These are phyloP conservation scores for Mortierella claussenii DNA, from an alignment of 192 early-diverging fungal genomes.

Conservation along the genomic window DNA sequence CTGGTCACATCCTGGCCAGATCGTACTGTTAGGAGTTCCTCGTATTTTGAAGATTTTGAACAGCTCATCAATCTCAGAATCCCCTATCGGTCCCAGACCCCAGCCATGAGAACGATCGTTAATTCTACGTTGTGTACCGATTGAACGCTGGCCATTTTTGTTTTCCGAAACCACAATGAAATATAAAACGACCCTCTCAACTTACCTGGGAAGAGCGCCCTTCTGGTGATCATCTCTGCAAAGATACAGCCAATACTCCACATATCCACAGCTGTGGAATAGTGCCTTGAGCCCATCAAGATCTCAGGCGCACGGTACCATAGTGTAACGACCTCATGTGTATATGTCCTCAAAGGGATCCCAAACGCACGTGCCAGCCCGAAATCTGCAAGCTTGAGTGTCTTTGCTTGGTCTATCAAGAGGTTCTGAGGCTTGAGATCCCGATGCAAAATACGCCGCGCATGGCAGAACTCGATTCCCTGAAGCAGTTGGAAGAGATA, in stretches of 20 bases:
- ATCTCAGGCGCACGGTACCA: constrained; percentile 99
- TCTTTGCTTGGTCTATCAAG: constrained; percentile 88
- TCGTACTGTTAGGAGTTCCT: constrained; percentile 82
- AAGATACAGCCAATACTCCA: constrained; percentile 97
- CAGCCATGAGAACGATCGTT: too few relatives aligned
- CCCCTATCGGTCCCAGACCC: too few relatives aligned
- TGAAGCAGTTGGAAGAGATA: constrained; percentile 91
- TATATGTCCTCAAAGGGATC: constrained; percentile 91
- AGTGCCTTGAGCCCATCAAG: constrained; percentile 98
- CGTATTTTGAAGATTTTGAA: constrained; percentile 90
- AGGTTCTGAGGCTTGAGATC: constrained; percentile 99
- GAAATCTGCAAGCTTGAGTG: constrained; percentile 95
- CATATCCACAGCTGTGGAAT: constrained; percentile 95
- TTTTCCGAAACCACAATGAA: too few relatives aligned
- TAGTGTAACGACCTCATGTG: constrained; percentile 94
- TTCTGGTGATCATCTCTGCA: constrained; percentile 96
- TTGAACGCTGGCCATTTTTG: too few relatives aligned
- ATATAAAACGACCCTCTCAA: neutral
- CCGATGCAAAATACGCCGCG: constrained; percentile 92
- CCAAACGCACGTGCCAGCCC: constrained; percentile 94
- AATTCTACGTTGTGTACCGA: too few relatives aligned
- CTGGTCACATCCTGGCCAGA: constrained; percentile 80
- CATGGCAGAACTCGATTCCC: constrained; percentile 92
- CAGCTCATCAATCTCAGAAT: constrained; percentile 94
- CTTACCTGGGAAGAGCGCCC: constrained; percentile 94